Evolutionary conservation across 805 yeast species (phyloP), one percentile per base, ranked within the genome.

Genomic region (Candida qinlingensis): DNA sequence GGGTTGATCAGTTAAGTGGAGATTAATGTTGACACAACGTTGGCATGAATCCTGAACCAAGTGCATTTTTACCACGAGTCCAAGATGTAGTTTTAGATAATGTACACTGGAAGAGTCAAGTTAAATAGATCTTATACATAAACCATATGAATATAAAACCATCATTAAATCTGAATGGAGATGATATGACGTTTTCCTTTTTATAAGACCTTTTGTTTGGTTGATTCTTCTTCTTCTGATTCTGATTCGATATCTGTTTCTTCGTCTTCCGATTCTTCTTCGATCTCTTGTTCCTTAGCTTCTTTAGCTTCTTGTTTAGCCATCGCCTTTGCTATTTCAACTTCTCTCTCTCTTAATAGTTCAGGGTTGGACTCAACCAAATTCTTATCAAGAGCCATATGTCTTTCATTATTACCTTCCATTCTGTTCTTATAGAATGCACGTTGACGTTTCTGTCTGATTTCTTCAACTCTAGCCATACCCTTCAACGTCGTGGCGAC

Each of bases 341-440:
- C 97, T 37, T 90, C 97, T 76, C 97, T 87, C 79, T 88, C 81
- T 69, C 81, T 86, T 72, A 94, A 77, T 66, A 92, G 74, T 66
- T 87, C 96, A 58, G 96, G 96, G 73, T 94, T 81, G 49, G 80
- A 73, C 65, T 84, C 96, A 43, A 94, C 94, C 65, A 94, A 77
- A 71, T 88, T 88, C 73, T 82, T 83, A 72, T 94, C 99, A 49
- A 85, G 75, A 47, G 83, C 88, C 63, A 89, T 76, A 68, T 87
- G 86, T 68, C 82, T 81, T 59, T 87, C 97, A 71, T 83, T 87
- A 74, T 94, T 94, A 55, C 97, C 97, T 71, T 87, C 88, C 99
- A 94, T 94, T 82, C 99, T 87, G 75, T 91, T 90, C 89, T 91
- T 92, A 77, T 88, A 94, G 90, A 94, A 94, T 12, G 98, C 97